phyloP scores from a whole-genome alignment of 208 protist genomes.

The Trypanosoma conorhini region DNA sequence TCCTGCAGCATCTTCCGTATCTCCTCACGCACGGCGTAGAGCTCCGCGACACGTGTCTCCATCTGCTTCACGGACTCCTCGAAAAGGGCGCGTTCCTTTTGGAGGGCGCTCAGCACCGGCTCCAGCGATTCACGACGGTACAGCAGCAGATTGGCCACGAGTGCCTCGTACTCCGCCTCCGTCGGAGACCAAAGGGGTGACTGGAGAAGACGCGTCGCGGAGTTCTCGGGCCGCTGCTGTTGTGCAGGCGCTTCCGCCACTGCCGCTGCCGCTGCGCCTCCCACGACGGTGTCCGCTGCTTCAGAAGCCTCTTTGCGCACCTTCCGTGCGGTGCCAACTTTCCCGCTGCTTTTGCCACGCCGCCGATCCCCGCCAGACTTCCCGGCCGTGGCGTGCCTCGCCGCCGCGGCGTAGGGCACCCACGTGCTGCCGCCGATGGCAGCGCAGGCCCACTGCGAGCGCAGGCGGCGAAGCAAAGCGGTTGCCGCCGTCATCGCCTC shows the following conservation, averaged over 20 bases:
- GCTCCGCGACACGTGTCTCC: slow-evolving; percentile 56
- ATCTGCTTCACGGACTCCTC: slow-evolving; percentile 44
- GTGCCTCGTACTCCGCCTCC: slow-evolving; percentile 62
- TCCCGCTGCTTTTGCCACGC: slow-evolving; percentile 10
- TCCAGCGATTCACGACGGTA: slow-evolving; percentile 71
- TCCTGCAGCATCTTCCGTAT: slow-evolving; percentile 49
- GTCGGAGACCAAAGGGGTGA: slow-evolving; percentile 19
- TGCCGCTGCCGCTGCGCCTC: not conserved
- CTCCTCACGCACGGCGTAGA: slow-evolving; percentile 66
- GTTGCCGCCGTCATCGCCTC: not conserved
- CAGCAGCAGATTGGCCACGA: slow-evolving; percentile 72
- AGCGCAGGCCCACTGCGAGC: not conserved
- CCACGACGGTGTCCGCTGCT: not conserved
- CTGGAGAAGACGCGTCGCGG: not conserved
- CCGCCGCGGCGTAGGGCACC: not conserved
- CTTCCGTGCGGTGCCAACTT: not conserved
- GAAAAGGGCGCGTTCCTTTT: slow-evolving; percentile 51
- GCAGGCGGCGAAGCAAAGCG: not conserved
- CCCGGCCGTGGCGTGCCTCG: slow-evolving; percentile 3
- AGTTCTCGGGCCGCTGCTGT: not conserved
- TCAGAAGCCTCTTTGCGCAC: not conserved
- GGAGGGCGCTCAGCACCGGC: slow-evolving; percentile 57
- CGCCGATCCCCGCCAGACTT: not conserved
- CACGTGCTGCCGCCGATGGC: not conserved
- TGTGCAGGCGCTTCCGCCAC: not conserved